Base-by-base conservation (phyloP, 768 basidiomycete genomes). In the Leccinum sublutescens region DNA sequence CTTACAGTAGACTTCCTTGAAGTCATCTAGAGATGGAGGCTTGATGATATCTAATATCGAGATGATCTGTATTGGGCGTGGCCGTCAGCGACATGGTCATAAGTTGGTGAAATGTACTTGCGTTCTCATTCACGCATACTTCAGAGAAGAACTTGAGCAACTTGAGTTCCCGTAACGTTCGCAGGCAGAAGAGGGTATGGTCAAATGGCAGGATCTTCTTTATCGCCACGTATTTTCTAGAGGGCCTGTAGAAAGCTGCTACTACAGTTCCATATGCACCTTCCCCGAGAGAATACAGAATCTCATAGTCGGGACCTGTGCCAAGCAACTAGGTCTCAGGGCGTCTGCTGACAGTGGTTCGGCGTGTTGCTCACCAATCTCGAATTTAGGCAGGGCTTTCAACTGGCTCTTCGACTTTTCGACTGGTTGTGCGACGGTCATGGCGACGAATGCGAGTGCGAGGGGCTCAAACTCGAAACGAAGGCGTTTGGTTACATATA, bases 201-300 rank as follows among this genome's bases (percentile, higher is more conserved):
- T 96, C 95, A 74, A 97, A 96, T 9, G 94, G 95, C 45, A 91
- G 85, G 67, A 97, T 89, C 76, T 93, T 94, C 83, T 96, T 98
- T 77, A 96, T 95, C 47, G 95, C 95, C 15, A 98, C 93, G 71
- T 92, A 85, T 60, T 86, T 85, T 33, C 87, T 85, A 8, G 87
- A 85, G 5, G 91, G 89, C 65, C 85, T 84, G 76, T 97, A 94
- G 38, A 89, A 77, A 34, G 95, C 95, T 56, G 94, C 91, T 57
- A 84, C 91, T 52, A 97, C 94, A 21, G 89, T 92, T 31, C 94
- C 95, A 70, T 95, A 94, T 50, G 93, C 91, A 56, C 93, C 90
- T 76, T 92, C 90, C 50, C 89, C 91, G 57, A 93, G 85, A 56
- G 83, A 79, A 69, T 89, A 82, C 68, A 91, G 77, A 60, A 91